A percentile compares a stretch with the other conserved stretches of the same genome.
These are phyloP conservation scores for Fusarium subglutinans DNA, from an alignment of 2,329 filamentous ascomycete genomes.

Conservation along the genomic window DNA sequence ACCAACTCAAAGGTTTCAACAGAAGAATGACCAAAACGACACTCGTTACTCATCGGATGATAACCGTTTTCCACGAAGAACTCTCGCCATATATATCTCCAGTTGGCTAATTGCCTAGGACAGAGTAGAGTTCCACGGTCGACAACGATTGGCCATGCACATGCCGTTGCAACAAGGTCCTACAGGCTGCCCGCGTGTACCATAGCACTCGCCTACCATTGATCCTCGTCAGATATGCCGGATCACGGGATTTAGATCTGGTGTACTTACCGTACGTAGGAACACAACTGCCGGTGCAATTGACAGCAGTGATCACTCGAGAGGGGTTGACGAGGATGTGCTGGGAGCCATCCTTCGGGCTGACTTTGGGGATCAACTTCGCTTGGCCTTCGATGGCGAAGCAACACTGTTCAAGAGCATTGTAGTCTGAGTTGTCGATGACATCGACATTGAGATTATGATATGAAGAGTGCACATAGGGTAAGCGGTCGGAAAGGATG, in stretches of 20 bases:
- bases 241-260: background rate
- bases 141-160: background rate
- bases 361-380: background rate
- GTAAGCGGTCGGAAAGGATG: background rate
- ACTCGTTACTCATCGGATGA: background rate
- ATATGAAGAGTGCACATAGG: background rate
- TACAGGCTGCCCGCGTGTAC: background rate
- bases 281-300: background rate
- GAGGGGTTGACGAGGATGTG: background rate
- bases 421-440: background rate
- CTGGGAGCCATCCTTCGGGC: background rate
- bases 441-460: background rate
- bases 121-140: background rate
- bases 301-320: background rate
- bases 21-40: background rate
- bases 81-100: background rate
- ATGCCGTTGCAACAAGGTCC: background rate
- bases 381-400: background rate
- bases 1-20: background rate
- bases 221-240: background rate
- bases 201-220: background rate
- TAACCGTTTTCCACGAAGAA: background rate
- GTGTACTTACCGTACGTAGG: background rate
- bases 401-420: background rate
- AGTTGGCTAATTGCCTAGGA: background rate